A percentile compares a stretch with the other conserved stretches of the same genome.
Evolutionary conservation across 2,329 filamentous ascomycete species (phyloP).

Genomic region (Fusarium brevicatenulatum): DNA sequence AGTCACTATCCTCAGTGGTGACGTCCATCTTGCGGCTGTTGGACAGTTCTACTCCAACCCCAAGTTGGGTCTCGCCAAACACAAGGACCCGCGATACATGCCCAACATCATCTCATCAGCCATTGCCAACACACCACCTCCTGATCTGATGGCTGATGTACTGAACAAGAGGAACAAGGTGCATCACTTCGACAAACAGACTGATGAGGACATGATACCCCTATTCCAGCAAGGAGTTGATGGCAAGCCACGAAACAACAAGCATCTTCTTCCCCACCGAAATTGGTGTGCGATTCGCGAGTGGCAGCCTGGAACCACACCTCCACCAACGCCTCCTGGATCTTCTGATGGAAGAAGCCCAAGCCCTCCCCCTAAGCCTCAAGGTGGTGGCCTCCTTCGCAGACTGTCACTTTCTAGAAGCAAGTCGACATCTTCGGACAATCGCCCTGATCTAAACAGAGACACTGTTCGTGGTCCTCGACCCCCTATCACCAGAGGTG

Average conservation of each 20-base stretch:
- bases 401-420: slow-evolving; percentile 56
- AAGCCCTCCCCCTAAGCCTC: slow-evolving; percentile 50
- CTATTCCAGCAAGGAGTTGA: slow-evolving; percentile 92
- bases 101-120: slow-evolving; percentile 93
- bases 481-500: slow-evolving; percentile 58
- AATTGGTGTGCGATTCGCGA: slow-evolving; percentile 96
- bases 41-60: slow-evolving; percentile 96
- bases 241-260: slow-evolving; percentile 90
- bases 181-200: slow-evolving; percentile 77
- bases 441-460: slow-evolving; percentile 52
- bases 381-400: slow-evolving; percentile 54
- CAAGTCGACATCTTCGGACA: slow-evolving; percentile 49
- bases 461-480: slow-evolving; percentile 55
- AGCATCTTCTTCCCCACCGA: slow-evolving; percentile 83
- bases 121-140: slow-evolving; percentile 91
- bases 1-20: slow-evolving; percentile 90
- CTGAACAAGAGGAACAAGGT: slow-evolving; percentile 93
- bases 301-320: slow-evolving; percentile 82
- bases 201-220: slow-evolving; percentile 95
- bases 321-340: slow-evolving; percentile 71
- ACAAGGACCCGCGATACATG: slow-evolving; percentile 96
- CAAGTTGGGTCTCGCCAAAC: slow-evolving; percentile 81
- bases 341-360: slow-evolving; percentile 59
- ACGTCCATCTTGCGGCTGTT: slow-evolving; percentile 91
- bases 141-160: slow-evolving; percentile 87